Evolutionary conservation across 345 rosid species (phyloP).

Genomic region (Turnera subulata): DNA sequence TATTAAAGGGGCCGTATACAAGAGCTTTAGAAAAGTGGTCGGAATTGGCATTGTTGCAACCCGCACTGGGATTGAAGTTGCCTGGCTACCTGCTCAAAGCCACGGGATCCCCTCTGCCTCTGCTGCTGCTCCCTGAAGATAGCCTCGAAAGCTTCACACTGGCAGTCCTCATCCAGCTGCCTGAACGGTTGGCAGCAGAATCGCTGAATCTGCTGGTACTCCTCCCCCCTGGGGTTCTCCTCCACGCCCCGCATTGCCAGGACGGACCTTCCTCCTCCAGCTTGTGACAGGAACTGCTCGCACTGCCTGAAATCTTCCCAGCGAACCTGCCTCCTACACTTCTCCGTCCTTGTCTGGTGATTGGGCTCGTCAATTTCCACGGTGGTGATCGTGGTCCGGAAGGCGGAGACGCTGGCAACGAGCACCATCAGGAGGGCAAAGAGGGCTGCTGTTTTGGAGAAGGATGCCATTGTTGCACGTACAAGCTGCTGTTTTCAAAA

Average conservation of each 20-base stretch:
- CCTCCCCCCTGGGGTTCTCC: not conserved
- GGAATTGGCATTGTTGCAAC: not conserved
- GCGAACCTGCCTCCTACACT: conserved; percentile 1
- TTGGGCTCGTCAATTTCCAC: not conserved
- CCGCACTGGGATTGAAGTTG: not conserved
- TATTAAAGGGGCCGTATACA: no score
- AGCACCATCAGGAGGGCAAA: not conserved
- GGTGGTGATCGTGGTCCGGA: not conserved
- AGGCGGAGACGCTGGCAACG: not conserved
- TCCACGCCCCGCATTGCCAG: not conserved
- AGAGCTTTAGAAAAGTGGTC: no score
- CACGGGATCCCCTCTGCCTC: not conserved
- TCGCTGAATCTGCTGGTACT: not conserved
- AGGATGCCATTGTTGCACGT: not conserved
- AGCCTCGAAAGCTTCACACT: not conserved
- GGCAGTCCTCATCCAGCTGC: not conserved
- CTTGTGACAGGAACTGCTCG: not conserved
- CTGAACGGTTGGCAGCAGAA: conserved; percentile 1
- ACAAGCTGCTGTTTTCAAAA: no score
- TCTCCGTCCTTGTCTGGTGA: not conserved
- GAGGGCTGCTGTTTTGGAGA: not conserved
- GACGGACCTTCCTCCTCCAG: not conserved
- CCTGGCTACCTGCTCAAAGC: not conserved
- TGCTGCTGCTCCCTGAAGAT: not conserved
- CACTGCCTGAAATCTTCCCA: not conserved